Base-by-base conservation (phyloP, 2,329 filamentous ascomycete species). In the Stachybotrys elegans region DNA sequence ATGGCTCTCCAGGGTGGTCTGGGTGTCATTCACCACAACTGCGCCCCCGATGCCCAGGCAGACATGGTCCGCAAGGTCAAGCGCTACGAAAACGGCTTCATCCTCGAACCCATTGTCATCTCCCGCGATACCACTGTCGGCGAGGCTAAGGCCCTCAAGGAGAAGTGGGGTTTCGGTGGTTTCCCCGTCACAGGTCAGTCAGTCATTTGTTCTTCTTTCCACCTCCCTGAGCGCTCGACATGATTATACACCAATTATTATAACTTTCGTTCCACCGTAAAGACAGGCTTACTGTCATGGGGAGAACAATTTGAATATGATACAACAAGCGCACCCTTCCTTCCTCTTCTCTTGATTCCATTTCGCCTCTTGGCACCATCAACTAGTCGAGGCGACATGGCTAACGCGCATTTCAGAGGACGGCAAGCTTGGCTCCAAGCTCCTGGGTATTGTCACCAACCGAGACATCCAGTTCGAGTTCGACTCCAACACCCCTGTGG, bases 211-310 rank as follows among this genome's bases (percentile, higher is more conserved):
- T 37, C 31, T 47, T 42, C 38, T 22, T 42, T 44, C 40, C 35
- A 21, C 43, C 37, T 42, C 21, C 41, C 29, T 35, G 42, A 22
- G 29, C 47, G 55, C 60, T 63, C 71, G 71, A 57, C 63, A 69
- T 90, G 88, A 95, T 95, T 93, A 88, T 77, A 79, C 76, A 81
- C 75, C 77, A 71, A 79, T 75, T 71, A 72, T 73, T 81, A 86
- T 96, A 97, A 97, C 93, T 98, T 98, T 98, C 93, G 93, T 98
- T 98, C 93, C 92, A 92, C 93, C 89, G 88, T 79, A 94, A 84
- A 81, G 86, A 87, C 84, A 40, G 48, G 51, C 49, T 14, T 78
- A 50, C 79, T 79, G 87, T 88, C 78, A 75, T 95, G 90, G 80
- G 88, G 90, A 95, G 70, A 52, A 48, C 48, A 44, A n/a, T n/a